Percentiles rank a stretch among this genome's conserved stretches.
These are phyloP conservation scores for Alternaria sp. DNA, from an alignment of 2,329 filamentous ascomycete genomes.

Conservation along the genomic window DNA sequence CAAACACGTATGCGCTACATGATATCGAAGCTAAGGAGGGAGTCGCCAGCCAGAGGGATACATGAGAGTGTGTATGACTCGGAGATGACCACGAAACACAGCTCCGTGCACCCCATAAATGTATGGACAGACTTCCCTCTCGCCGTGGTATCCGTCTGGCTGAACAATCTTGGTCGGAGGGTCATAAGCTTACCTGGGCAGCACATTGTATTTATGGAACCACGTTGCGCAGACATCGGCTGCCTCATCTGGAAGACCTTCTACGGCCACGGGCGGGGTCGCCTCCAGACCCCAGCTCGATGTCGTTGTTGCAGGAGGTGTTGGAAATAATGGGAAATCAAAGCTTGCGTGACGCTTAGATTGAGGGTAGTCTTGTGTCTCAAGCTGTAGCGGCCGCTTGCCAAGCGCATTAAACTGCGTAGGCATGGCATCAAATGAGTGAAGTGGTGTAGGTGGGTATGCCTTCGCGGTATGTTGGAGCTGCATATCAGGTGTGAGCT, in stretches of 20 bases:
- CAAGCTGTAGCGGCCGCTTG: constrained; percentile 42
- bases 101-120: background rate
- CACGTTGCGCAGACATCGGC: constrained; percentile 47
- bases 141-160: background rate
- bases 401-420: constrained; percentile 29
- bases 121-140: background rate
- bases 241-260: constrained; percentile 44
- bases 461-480: constrained; percentile 23
- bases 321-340: constrained; percentile 33
- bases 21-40: background rate
- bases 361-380: constrained; percentile 40
- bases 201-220: constrained; percentile 47
- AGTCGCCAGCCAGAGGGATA: background rate
- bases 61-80: background rate
- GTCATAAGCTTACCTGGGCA: constrained; percentile 30
- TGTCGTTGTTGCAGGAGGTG: constrained; percentile 22
- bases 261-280: constrained; percentile 24
- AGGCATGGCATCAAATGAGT: constrained; percentile 36
- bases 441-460: constrained; percentile 34
- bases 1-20: background rate
- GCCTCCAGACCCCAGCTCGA: constrained; percentile 36
- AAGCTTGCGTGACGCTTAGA: constrained; percentile 41
- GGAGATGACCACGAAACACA: background rate
- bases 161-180: background rate
- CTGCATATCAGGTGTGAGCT: constrained; percentile 27